Evolutionary conservation across 352 stramenopile genomes (phyloP), one percentile per base, ranked within the genome.

Genomic region (Peronospora belbahrii): DNA sequence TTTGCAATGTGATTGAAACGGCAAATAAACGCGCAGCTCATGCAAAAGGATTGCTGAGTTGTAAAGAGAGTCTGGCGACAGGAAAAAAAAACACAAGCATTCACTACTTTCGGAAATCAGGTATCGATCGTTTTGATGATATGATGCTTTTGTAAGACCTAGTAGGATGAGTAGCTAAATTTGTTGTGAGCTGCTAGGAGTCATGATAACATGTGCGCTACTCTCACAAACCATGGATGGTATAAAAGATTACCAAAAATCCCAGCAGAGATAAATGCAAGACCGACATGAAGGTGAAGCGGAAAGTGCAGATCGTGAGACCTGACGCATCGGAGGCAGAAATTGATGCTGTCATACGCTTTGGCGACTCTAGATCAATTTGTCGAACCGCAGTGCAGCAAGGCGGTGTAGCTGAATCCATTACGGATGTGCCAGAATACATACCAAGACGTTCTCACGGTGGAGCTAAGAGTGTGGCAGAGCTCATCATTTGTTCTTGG

Each of bases 401-500:
- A 37, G 74, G 74, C 37, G 67, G 75, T 0, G 76, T 66, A 3
- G 85, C 94, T 15, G 59, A 70, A 23, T 74, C 79, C 23, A 88
- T 96, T 43, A 80, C 89, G 38, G 83, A 97, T 59, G 74, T 97
- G 25, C 28, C 83, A 96, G 46, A 94, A 97, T 55, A 99, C 98
- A 61, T 99, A 99, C 74, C 87, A 97, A 49, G 96, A 99, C 63
- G 94, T 99, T 13, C 70, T 98, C 25, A 86, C 85, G 27, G 69
- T 99, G 96, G 98, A 66, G n/a, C n/a, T n/a, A 82, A 96, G 48
- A 97, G 75, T 55, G 96, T 99, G 18, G 86, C 94, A 1, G 95
- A 98, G 57, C 72, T 99, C 92, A 99, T 65, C 95, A 99, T 83
- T 98, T 99, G 95, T 99, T 99, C 65, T 70, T 98, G 36, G 96